These are phyloP conservation scores for Chamaecrista fasciculata DNA, from an alignment of 306 rosid genomes.

Conservation along the genomic window DNA sequence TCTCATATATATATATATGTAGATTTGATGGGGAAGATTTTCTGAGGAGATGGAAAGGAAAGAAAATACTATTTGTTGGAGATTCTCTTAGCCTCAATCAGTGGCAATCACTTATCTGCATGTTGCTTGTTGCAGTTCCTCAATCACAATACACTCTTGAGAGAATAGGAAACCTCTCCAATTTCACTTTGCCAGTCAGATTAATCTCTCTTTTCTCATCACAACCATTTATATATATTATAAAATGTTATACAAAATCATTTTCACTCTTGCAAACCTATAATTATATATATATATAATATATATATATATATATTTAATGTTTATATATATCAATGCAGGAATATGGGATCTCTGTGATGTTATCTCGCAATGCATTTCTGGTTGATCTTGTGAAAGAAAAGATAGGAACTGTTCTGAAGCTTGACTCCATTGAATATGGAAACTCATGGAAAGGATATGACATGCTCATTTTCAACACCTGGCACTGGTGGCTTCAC, in stretches of 20 bases:
- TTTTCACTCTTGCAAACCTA: too few species aligned
- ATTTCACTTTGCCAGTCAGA: slow-evolving; percentile 33
- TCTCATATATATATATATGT: too few species aligned
- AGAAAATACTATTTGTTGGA: slow-evolving; percentile 48
- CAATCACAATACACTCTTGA: slow-evolving; percentile 27
- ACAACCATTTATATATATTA: too few species aligned
- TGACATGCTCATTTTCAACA: slow-evolving; percentile 44
- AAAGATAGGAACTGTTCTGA: slow-evolving; percentile 36
- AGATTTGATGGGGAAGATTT: slow-evolving; percentile 36
- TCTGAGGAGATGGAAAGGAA: slow-evolving; percentile 39
- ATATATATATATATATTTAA: too few species aligned
- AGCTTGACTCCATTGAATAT: slow-evolving; percentile 42
- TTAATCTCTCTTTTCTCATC: background rate
- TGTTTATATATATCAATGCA: slow-evolving; percentile 5
- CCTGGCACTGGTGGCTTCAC: slow-evolving; percentile 60
- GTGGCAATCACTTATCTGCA: slow-evolving; percentile 51
- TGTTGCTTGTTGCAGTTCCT: slow-evolving; percentile 44
- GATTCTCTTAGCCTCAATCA: slow-evolving; percentile 54
- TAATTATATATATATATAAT: too few species aligned
- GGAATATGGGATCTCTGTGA: slow-evolving; percentile 35
- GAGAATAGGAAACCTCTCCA: slow-evolving; percentile 26
- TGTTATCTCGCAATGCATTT: slow-evolving; percentile 35
- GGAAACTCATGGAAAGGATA: slow-evolving; percentile 44
- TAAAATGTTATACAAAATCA: too few species aligned
- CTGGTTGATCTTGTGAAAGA: slow-evolving; percentile 40